Evolutionary conservation across 1,284 basidiomycete genomes (phyloP), one percentile per base, ranked within the genome.

Genomic region (Apiotrichum akiyoshidainum): DNA sequence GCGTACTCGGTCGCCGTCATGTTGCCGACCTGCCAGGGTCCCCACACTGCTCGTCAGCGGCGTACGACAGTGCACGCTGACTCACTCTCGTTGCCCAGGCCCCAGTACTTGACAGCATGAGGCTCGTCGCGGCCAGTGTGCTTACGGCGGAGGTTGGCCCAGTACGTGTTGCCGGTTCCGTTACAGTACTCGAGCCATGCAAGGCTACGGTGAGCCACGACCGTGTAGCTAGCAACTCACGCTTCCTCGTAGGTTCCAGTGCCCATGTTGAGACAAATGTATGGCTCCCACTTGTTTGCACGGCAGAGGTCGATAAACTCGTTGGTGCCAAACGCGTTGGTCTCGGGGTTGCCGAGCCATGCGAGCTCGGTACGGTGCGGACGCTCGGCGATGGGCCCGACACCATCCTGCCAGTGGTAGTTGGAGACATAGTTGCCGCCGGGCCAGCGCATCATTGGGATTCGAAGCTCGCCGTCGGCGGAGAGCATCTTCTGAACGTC

Each of bases 101-200:
- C 79, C 77, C 79, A 79, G 58, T 74, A 75, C 59, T 77, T 78
- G 63, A 85, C 83, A 39, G 76, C 76, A 65, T 86, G 83, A 9
- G 85, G 84, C 66, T 85, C 83, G 44, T 82, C 77, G 46, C 82
- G 79, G 0, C 85, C 85, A 48, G 85, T 83, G 69, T 83, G 80
- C 55, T 84, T 80, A 10, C 84, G 79, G 12, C 79, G 68, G 16
- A 86, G 75, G 66, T 86, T 85, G 19, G 85, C 85, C 73, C 84
- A 86, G 84, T 86, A 63, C 16, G 72, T 74, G 51, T 74, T 64
- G 11, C 74, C 75, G 1, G 72, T 78, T 2, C 78, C 83, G 65
- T 86, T 86, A 68, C 85, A 86, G 72, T 86, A 86, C 61, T 86
- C 85, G 26, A 86, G 66, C 85, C 85, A 86, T 2, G 81, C 82